Conservation (phyloP, 2,329 filamentous ascomycete species). For the Epichloe uncinata region DNA sequence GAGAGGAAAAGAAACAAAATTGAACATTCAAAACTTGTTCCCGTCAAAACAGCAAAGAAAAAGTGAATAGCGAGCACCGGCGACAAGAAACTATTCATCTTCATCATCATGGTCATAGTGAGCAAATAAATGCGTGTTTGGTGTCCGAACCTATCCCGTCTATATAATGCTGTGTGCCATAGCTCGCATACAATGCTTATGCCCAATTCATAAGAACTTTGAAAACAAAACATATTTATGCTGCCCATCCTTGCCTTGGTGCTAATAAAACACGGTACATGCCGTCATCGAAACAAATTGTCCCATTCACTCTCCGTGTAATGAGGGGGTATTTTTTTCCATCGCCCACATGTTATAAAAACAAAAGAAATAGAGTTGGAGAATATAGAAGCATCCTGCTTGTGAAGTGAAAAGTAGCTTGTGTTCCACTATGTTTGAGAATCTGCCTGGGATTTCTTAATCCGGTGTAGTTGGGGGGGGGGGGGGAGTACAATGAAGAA, state of each 20-base stretch:
- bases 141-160: conserved; percentile 2
- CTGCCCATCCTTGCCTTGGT: not conserved
- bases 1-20: not conserved
- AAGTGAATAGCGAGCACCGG: not conserved
- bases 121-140: not conserved
- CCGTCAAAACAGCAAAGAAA: not conserved
- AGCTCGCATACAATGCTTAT: not conserved
- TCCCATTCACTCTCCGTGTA: not conserved
- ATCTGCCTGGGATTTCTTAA: not conserved
- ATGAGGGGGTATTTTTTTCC: conserved; percentile 4
- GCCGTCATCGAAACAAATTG: conserved; percentile 2
- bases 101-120: not conserved
- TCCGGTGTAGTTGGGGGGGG: not conserved
- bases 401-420: not conserved
- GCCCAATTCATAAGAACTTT: not conserved
- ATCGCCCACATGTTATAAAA: not conserved
- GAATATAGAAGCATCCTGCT: not conserved
- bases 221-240: conserved; percentile 6
- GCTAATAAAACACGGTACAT: not conserved
- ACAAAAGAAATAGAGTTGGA: conserved; percentile 5
- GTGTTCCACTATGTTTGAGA: not conserved
- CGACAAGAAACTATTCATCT: too few relatives aligned
- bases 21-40: not conserved
- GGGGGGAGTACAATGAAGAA: not conserved
- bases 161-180: conserved; percentile 2